Evolutionary conservation across 352 stramenopile species (phyloP).

Genomic region (Peronospora belbahrii): DNA sequence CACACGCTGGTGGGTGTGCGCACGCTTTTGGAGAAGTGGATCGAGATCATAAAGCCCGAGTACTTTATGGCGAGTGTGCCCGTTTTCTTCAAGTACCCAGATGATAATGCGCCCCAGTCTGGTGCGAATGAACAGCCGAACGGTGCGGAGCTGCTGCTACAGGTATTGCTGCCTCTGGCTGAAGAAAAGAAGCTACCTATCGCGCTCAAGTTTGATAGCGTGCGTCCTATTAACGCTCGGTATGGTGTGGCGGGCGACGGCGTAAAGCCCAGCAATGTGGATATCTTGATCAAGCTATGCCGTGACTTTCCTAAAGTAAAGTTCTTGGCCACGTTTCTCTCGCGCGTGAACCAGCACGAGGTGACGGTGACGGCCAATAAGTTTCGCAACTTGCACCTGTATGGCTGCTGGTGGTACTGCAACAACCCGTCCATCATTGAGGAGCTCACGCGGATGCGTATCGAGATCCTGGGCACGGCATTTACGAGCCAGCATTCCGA

Average conservation of each 20-base stretch:
- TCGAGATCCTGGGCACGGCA: conserved; percentile 90
- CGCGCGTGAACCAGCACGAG: conserved; percentile 91
- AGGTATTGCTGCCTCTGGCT: conserved; percentile 87
- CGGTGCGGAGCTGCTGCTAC: conserved; percentile 63
- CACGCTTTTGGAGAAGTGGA: conserved; percentile 86
- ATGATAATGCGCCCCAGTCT: conserved; percentile 20
- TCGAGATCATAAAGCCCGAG: conserved; percentile 87
- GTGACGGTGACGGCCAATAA: conserved; percentile 90
- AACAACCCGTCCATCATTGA: conserved; percentile 94
- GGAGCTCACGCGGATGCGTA: conserved; percentile 81
- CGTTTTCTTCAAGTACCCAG: conserved; percentile 78
- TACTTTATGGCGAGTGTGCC: conserved; percentile 94
- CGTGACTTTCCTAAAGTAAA: conserved; percentile 85
- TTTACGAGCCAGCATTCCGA: conserved; percentile 94
- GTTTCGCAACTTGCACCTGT: conserved; percentile 92
- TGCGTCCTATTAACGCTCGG: conserved; percentile 83
- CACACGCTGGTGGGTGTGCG: conserved; percentile 73
- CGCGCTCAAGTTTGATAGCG: conserved; percentile 90
- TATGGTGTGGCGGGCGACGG: conserved; percentile 82
- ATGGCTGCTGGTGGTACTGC: conserved; percentile 93
- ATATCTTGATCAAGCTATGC: conserved; percentile 82
- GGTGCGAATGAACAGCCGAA: conserved; percentile 22
- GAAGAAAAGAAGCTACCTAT: conserved; percentile 85
- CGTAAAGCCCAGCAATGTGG: conserved; percentile 86
- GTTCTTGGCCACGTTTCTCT: conserved; percentile 93